Percentiles rank a stretch among this genome's conserved stretches.
Evolutionary conservation across 352 stramenopile genomes (phyloP).

Genomic region (Plasmopara viticola): DNA sequence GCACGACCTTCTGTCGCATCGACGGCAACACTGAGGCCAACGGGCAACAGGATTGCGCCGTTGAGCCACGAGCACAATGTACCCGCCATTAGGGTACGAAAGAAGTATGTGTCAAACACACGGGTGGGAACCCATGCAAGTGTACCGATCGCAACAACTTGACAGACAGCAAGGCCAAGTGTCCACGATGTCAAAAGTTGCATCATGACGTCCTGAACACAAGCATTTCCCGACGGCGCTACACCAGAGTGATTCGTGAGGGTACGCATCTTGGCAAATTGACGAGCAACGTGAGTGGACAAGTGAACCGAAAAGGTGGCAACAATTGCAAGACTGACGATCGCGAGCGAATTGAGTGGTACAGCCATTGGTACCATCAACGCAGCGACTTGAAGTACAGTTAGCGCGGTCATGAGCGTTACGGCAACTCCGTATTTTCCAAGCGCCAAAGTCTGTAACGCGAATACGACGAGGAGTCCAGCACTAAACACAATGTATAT

Average conservation of each 20-base stretch:
- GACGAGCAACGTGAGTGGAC: conserved; percentile 58
- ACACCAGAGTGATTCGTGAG: conserved; percentile 18
- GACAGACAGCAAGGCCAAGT: conserved; percentile 31
- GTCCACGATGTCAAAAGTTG: conserved; percentile 36
- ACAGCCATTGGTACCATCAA: conserved; percentile 57
- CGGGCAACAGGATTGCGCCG: conserved; percentile 30
- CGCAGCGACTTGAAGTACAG: conserved; percentile 54
- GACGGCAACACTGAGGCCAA: conserved; percentile 37
- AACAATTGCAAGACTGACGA: conserved; percentile 75
- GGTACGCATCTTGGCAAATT: conserved; percentile 46
- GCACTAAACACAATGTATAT: conserved; percentile 44
- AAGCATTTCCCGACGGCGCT: conserved; percentile 20
- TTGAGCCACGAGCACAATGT: conserved; percentile 33
- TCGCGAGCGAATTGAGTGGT: conserved; percentile 74
- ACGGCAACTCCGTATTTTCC: conserved; percentile 41
- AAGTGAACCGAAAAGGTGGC: conserved; percentile 76
- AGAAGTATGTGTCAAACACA: conserved; percentile 41
- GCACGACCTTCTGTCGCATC: conserved; percentile 35
- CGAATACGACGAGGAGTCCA: conserved; percentile 40
- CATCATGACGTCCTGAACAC: conserved; percentile 33
- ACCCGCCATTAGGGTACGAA: conserved; percentile 35
- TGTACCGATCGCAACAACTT: conserved; percentile 35
- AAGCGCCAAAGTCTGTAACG: conserved; percentile 44
- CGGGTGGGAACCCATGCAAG: conserved; percentile 29
- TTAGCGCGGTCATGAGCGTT: conserved; percentile 33